These are phyloP conservation scores for Odonthalia washingtoniensis DNA, from an alignment of 31 red algal species.

Conservation along the genomic window DNA sequence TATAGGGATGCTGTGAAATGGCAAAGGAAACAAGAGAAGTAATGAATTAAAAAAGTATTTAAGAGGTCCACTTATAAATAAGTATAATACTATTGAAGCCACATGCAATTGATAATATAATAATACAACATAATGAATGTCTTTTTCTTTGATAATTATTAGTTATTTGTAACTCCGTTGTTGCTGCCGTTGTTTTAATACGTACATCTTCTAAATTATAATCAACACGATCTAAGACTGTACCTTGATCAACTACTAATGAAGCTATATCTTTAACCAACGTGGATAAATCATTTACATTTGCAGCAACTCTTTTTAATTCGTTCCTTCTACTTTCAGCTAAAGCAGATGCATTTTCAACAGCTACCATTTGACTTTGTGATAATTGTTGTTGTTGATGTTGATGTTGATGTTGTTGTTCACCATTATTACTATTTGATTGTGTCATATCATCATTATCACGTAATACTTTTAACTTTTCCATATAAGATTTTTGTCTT, in stretches of 20 bases:
- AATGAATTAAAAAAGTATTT: slow-evolving; percentile 10
- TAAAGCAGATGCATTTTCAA: slow-evolving; percentile 50
- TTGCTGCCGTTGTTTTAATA: slow-evolving; percentile 60
- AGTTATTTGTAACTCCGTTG: slow-evolving; percentile 75
- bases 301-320: slow-evolving; percentile 51
- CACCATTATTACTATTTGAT: no score
- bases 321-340: slow-evolving; percentile 64
- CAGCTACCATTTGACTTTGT: slow-evolving; percentile 56
- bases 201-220: slow-evolving; percentile 88
- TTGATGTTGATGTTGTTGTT: no score
- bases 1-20: slow-evolving; percentile 85
- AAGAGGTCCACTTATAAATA: slow-evolving; percentile 79
- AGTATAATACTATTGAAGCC: slow-evolving; percentile 82
- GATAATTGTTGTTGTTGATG: slow-evolving; percentile 64
- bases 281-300: slow-evolving; percentile 80
- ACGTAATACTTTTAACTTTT: slow-evolving; percentile 68
- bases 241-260: slow-evolving; percentile 92
- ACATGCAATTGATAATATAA: slow-evolving; percentile 82
- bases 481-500: slow-evolving; percentile 83
- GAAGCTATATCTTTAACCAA: slow-evolving; percentile 83
- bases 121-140: slow-evolving; percentile 75
- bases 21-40: slow-evolving; percentile 44
- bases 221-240: slow-evolving; percentile 90
- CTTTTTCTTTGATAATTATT: slow-evolving; percentile 75
- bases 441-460: no score